These are phyloP conservation scores for Penicillium manginii DNA, from an alignment of 495 filamentous ascomycete species.

Conservation along the genomic window DNA sequence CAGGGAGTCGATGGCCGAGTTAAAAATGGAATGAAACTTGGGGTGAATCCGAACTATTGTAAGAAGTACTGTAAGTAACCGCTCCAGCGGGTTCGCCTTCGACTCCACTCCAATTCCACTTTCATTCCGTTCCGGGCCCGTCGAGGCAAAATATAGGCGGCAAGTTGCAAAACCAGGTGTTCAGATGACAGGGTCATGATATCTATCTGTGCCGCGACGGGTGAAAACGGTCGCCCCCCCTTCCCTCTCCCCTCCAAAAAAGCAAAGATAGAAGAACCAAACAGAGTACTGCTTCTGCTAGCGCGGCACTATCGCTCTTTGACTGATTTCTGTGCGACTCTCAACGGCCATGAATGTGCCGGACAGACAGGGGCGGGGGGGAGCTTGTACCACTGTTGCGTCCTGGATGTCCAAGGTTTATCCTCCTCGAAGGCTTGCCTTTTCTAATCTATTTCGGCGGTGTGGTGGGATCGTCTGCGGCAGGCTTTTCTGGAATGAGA, in stretches of 20 bases:
- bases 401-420: too few relatives aligned
- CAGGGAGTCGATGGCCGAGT: not conserved
- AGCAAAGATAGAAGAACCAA: not conserved
- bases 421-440: too few relatives aligned
- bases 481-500: slow-evolving; percentile 3
- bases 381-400: too few relatives aligned
- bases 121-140: not conserved
- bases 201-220: too few relatives aligned
- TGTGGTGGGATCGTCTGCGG: not conserved
- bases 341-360: slow-evolving; percentile 1
- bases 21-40: not conserved
- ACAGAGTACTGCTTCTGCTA: not conserved
- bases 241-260: too few relatives aligned
- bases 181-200: too few relatives aligned
- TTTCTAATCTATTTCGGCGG: not conserved
- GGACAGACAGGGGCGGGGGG: not conserved
- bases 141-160: too few relatives aligned
- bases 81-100: not conserved
- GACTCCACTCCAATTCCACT: slow-evolving; percentile 11
- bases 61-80: slow-evolving; percentile 21
- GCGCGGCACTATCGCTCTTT: not conserved
- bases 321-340: not conserved
- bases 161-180: too few relatives aligned
- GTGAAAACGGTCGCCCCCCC: not conserved
- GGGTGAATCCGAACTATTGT: slow-evolving; percentile 21